Evolutionary conservation across 2,329 filamentous ascomycete genomes (phyloP).

Genomic region (Cryoendolithus antarcticus): DNA sequence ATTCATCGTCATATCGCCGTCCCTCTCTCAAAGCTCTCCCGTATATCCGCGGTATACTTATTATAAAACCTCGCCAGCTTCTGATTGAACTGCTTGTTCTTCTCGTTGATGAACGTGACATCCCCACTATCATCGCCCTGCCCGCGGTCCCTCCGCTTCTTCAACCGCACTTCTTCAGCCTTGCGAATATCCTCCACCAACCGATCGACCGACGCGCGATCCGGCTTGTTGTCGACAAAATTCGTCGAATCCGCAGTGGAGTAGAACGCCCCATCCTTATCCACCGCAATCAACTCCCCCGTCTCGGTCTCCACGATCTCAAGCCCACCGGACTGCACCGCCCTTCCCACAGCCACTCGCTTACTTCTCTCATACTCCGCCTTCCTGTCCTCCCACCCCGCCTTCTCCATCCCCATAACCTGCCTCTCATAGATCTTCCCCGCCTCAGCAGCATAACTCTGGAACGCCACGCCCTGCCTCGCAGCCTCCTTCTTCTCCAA

Average conservation of each 20-base stretch:
- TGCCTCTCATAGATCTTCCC: conserved; percentile 91
- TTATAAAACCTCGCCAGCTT: conserved; percentile 95
- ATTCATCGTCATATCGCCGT: conserved; percentile 64
- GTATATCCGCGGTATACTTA: conserved; percentile 93
- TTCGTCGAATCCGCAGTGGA: conserved; percentile 71
- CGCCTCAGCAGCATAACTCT: conserved; percentile 77
- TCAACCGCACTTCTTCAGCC: conserved; percentile 74
- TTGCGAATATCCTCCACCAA: conserved; percentile 76
- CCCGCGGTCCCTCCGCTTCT: conserved; percentile 72
- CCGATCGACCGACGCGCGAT: conserved; percentile 75
- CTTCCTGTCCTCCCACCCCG: conserved; percentile 29
- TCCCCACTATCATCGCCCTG: conserved; percentile 69
- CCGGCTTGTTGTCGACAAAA: conserved; percentile 75
- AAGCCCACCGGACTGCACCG: conserved; percentile 70
- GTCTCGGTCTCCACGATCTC: conserved; percentile 94
- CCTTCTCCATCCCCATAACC: conserved; percentile 56
- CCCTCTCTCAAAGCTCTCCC: conserved; percentile 93
- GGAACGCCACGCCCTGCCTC: conserved; percentile 76
- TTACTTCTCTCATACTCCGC: conserved; percentile 83
- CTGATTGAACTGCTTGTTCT: conserved; percentile 99
- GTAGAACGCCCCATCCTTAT: conserved; percentile 83
- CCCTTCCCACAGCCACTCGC: conserved; percentile 69
- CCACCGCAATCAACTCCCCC: conserved; percentile 86
- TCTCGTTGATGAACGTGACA: conserved; percentile 98
- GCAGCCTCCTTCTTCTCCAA: conserved; percentile 73